phyloP scores from a whole-genome alignment of 1,284 basidiomycete genomes.

The Ceratobasidium sp. region DNA sequence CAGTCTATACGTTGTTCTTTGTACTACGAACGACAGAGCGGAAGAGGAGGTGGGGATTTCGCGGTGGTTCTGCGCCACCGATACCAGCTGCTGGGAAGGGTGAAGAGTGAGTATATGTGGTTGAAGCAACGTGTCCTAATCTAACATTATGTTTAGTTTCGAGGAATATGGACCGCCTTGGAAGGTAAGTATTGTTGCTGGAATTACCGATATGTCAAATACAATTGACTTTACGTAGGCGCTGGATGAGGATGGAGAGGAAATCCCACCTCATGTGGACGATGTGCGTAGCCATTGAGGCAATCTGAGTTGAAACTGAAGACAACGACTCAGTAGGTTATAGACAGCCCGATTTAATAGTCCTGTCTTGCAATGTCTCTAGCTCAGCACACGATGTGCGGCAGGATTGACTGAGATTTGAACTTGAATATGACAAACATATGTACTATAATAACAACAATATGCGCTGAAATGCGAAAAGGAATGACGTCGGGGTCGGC shows the following conservation, averaged over 20 bases:
- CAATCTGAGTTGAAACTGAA: neutral
- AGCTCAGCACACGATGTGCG: neutral
- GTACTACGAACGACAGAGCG: neutral
- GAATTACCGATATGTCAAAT: neutral
- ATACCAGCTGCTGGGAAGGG: neutral
- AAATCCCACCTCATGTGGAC: neutral
- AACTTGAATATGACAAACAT: neutral
- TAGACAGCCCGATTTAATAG: neutral
- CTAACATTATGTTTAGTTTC: conserved; percentile 4
- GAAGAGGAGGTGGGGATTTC: neutral
- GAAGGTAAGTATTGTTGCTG: neutral
- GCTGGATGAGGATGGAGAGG: conserved; percentile 35
- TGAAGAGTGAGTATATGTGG: neutral
- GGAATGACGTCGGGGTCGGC: neutral
- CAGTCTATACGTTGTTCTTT: conserved; percentile 18
- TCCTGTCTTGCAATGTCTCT: neutral
- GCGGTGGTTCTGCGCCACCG: neutral
- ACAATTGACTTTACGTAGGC: neutral
- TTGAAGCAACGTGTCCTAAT: neutral
- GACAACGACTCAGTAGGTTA: neutral
- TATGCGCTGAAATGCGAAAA: neutral
- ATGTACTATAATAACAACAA: neutral
- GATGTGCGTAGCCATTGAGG: neutral
- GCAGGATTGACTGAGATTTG: no score
- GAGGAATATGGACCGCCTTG: conserved; percentile 25